Base-by-base conservation (phyloP, 2,329 filamentous ascomycete species). In the Neonectria sp. region DNA sequence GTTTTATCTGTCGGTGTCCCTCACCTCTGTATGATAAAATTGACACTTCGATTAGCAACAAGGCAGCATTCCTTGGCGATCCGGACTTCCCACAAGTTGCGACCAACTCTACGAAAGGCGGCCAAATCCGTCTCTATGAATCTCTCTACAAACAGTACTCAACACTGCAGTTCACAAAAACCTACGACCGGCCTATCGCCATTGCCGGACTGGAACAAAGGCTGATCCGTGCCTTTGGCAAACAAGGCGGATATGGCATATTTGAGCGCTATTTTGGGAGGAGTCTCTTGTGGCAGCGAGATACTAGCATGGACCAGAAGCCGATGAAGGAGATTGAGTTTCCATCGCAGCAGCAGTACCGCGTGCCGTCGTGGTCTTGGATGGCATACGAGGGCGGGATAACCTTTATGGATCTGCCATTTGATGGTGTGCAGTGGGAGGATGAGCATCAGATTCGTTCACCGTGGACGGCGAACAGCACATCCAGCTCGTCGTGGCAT, bases 281-380 rank as follows among this genome's bases (percentile, higher is more conserved):
- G 12, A 71, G 71, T 12, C 63, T 74, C 1, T 17, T 74, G 17
- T 74, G 72, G 72, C 49, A 49, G 7, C 62, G 71, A 21, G 59
- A 65, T 4, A 3, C 13, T 6, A 7, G 15, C 24, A 49, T 27
- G 24, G 3, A n/a, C 6, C 35, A 65, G 25, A 13, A 2, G 4
- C 33, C 49, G 3, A 45, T 70, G 24, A 61, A 7, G 29, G 29
- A 53, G 7, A 69, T 69, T 12, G 1, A 56, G 1, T 68, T 70
- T 40, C 52, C 69, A 4, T 11, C 17, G 4, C 25, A 27, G 12
- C 61, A 60, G 13, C 51, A 55, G 8, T 53, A 67, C 35, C 40
- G 17, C 4, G 71, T 76, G 0, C 79, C 79, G 3, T 67, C 73
- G 0, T 81, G 80, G 80, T 81, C 79, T 0, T 81, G 79, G 79